Evolutionary conservation across 2,329 filamentous ascomycete genomes (phyloP).

Genomic region (Onygenales sp.): DNA sequence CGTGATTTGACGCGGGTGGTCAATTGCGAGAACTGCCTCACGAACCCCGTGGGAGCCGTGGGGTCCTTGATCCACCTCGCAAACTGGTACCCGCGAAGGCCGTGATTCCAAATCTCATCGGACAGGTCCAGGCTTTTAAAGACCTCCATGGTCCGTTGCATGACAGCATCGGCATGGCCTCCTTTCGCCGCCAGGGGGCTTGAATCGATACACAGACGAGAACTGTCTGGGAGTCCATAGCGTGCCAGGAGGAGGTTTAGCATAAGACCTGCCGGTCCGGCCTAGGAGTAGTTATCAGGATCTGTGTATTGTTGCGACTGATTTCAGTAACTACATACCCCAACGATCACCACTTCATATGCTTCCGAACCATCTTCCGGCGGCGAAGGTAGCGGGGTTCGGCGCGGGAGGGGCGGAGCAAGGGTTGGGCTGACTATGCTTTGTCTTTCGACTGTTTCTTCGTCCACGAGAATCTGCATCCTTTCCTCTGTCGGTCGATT

Average conservation of each 20-base stretch:
- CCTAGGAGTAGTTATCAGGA: conserved; percentile 13
- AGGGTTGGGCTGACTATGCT: conserved; percentile 13
- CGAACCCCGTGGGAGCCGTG: neutral
- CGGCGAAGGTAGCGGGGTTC: conserved; percentile 15
- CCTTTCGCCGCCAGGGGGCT: conserved; percentile 30
- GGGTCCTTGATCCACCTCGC: conserved; percentile 28
- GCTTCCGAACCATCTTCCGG: conserved; percentile 14
- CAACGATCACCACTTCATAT: conserved; percentile 34
- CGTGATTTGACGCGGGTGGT: conserved; percentile 40
- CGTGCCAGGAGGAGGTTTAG: conserved; percentile 33
- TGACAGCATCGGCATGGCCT: conserved; percentile 35
- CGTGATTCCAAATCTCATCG: conserved; percentile 24
- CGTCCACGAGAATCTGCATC: neutral
- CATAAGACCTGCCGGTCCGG: conserved; percentile 36
- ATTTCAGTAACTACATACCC: conserved; percentile 15
- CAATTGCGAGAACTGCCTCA: neutral
- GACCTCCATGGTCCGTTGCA: conserved; percentile 35
- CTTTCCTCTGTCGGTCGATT: neutral
- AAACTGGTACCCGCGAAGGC: conserved; percentile 50
- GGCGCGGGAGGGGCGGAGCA: conserved; percentile 26
- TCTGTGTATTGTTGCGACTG: neutral
- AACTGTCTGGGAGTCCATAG: conserved; percentile 32
- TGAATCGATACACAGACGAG: conserved; percentile 34
- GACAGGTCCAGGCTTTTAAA: conserved; percentile 31
- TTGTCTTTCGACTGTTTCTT: neutral